Evolutionary conservation across 2,329 filamentous ascomycete genomes (phyloP).

Genomic region (Didymosphaeria variabile): DNA sequence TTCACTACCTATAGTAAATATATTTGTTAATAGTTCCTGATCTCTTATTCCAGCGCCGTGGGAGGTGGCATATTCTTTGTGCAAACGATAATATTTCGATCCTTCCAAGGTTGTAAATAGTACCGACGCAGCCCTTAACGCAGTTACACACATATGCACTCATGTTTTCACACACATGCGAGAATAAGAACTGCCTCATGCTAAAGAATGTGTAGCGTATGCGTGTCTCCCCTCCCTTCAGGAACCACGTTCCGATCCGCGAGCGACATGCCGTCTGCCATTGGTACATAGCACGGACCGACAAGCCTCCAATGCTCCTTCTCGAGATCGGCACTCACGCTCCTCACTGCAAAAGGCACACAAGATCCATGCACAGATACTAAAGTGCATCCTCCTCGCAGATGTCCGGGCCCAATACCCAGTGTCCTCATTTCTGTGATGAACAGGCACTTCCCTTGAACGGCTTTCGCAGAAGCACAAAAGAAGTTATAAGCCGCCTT

Average conservation of each 20-base stretch:
- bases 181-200: too few relatives aligned
- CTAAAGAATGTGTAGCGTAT: neutral
- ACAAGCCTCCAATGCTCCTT: constrained; percentile 8
- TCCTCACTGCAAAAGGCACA: constrained; percentile 4
- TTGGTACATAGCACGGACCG: constrained; percentile 6
- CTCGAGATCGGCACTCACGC: neutral
- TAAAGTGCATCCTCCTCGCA: constrained; percentile 2
- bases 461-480: neutral
- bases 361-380: neutral
- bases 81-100: too few relatives aligned
- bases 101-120: too few relatives aligned
- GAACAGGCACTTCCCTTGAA: neutral
- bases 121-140: too few relatives aligned
- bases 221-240: neutral
- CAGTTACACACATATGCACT: too few relatives aligned
- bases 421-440: neutral
- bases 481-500: constrained; percentile 4
- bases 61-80: too few relatives aligned
- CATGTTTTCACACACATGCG: too few relatives aligned
- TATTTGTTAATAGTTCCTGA: too few relatives aligned
- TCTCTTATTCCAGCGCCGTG: too few relatives aligned
- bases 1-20: too few relatives aligned
- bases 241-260: neutral
- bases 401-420: neutral
- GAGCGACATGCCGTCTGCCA: neutral